Evolutionary conservation across 345 rosid genomes (phyloP).

Genomic region (Arabis alpina): DNA sequence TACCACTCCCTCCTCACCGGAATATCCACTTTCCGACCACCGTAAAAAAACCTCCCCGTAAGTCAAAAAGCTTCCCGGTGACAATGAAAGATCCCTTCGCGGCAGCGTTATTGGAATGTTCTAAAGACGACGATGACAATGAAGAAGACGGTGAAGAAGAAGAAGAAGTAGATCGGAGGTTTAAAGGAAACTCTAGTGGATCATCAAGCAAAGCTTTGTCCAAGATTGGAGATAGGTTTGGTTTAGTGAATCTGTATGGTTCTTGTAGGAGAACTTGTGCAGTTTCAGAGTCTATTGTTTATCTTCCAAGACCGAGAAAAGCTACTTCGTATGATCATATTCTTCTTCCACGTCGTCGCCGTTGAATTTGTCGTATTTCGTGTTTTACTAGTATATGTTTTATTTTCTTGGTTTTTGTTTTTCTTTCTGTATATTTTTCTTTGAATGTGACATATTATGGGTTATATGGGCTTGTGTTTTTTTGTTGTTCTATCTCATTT

Average conservation of each 20-base stretch:
- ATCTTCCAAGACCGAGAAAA: slow-evolving; percentile 57
- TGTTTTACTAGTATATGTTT: background rate
- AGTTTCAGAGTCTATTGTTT: slow-evolving; percentile 73
- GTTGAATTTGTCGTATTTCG: slow-evolving; percentile 26
- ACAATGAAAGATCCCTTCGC: slow-evolving; percentile 73
- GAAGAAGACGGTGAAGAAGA: background rate
- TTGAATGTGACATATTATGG: slow-evolving; percentile 36
- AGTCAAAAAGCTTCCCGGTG: slow-evolving; percentile 18
- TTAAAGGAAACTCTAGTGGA: slow-evolving; percentile 20
- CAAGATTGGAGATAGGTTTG: slow-evolving; percentile 57
- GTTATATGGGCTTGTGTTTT: slow-evolving; percentile 5
- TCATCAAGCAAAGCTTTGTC: slow-evolving; percentile 26
- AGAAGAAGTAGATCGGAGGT: slow-evolving; percentile 19
- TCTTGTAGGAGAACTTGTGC: slow-evolving; percentile 71
- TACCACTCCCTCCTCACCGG: slow-evolving; percentile 71
- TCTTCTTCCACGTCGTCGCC: slow-evolving; percentile 32
- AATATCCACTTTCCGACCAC: slow-evolving; percentile 37
- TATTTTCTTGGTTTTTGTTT: slow-evolving; percentile 5
- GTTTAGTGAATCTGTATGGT: slow-evolving; percentile 62
- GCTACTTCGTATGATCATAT: slow-evolving; percentile 37
- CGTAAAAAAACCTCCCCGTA: slow-evolving; percentile 31
- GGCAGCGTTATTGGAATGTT: slow-evolving; percentile 77
- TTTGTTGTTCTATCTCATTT: background rate
- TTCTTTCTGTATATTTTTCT: slow-evolving; percentile 21
- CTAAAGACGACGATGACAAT: slow-evolving; percentile 51